Conservation (phyloP, 164 flowering plant species). For the Piper longum region DNA sequence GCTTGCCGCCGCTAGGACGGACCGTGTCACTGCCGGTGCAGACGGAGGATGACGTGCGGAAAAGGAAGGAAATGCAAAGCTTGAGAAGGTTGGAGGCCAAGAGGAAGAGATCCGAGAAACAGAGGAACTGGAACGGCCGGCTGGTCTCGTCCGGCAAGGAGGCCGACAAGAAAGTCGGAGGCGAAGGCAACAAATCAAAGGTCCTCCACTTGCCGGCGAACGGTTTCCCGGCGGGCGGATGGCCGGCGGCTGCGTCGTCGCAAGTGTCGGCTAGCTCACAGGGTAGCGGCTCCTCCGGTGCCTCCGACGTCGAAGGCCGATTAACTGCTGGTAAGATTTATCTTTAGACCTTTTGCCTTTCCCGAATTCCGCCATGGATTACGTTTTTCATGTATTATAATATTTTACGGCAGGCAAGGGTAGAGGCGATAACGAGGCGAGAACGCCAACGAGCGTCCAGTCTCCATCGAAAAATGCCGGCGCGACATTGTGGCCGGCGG, state of each 20-base stretch:
- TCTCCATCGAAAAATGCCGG: slow-evolving; percentile 10
- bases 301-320: slow-evolving; percentile 30
- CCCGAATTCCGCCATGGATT: not conserved
- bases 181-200: slow-evolving; percentile 22
- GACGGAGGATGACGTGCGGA: slow-evolving; percentile 82
- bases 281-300: slow-evolving; percentile 44
- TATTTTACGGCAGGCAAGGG: slow-evolving; percentile 8
- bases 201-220: slow-evolving; percentile 7
- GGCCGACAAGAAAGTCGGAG: slow-evolving; percentile 15
- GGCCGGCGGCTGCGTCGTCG: slow-evolving; percentile 5
- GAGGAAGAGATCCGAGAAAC: slow-evolving; percentile 61
- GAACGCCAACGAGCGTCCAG: slow-evolving; percentile 22
- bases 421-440: slow-evolving; percentile 10
- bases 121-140: slow-evolving; percentile 5
- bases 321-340: slow-evolving; percentile 26
- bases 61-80: slow-evolving; percentile 76
- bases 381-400: not conserved
- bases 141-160: slow-evolving; percentile 6
- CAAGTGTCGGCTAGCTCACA: slow-evolving; percentile 34
- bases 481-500: not conserved
- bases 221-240: slow-evolving; percentile 3
- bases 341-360: not conserved
- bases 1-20: slow-evolving; percentile 13
- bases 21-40: slow-evolving; percentile 69
- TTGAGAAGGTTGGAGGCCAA: slow-evolving; percentile 79